Percentiles rank a stretch among this genome's conserved stretches.
Conservation (phyloP, 441 rosid species). For the Dalechampia spathulata region DNA sequence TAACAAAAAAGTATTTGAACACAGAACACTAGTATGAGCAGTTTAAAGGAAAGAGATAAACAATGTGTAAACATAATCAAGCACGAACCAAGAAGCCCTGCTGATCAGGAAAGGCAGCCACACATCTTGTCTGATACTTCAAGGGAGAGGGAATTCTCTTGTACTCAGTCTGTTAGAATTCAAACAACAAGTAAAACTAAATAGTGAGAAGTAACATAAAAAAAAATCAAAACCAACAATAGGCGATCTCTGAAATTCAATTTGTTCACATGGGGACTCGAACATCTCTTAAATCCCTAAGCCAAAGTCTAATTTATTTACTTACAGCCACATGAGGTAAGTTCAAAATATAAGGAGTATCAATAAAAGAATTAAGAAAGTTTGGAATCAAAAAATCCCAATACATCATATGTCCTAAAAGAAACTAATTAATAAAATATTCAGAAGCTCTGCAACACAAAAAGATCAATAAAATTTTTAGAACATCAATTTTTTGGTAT, state of each 20-base stretch:
- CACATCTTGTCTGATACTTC: constrained; percentile 95
- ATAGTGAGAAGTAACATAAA: background rate
- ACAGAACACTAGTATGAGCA: too few species aligned
- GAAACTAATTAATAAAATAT: background rate
- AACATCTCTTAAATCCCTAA: background rate
- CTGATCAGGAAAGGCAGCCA: constrained; percentile 97
- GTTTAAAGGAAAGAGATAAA: background rate
- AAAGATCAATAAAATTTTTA: too few species aligned
- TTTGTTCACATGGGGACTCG: background rate
- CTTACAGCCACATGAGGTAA: background rate
- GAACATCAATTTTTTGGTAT: background rate
- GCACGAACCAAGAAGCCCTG: constrained; percentile 88
- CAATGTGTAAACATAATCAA: constrained; percentile 5
- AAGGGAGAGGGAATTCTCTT: constrained; percentile 81
- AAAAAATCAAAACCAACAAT: background rate
- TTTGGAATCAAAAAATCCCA: background rate
- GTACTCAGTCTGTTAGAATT: constrained; percentile 58
- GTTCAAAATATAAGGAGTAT: background rate
- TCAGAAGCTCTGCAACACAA: too few species aligned
- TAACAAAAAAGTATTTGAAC: background rate
- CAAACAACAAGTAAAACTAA: constrained; percentile 5
- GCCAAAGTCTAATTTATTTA: background rate
- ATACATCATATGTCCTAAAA: background rate
- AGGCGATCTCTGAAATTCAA: background rate
- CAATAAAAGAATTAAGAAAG: background rate